Base-by-base conservation (phyloP, 805 yeast species). In the Grigorovia humatica region DNA sequence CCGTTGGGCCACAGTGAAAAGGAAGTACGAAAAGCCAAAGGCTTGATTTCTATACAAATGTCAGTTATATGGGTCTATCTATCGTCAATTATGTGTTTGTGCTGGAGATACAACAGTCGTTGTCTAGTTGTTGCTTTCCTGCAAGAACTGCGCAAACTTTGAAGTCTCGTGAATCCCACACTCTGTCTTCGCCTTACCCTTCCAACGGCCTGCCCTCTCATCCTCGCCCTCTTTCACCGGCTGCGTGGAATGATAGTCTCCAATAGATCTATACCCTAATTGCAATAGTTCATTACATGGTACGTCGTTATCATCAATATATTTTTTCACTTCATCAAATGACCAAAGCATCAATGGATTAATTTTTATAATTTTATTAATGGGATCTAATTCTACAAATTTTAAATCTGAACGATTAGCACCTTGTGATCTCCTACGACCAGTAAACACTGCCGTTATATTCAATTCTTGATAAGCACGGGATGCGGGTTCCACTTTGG, bases 161-260 rank as follows among this genome's bases (percentile, higher is more conserved):
- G 83, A 77, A 1, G 90, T 79, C 59, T 83, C 85, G 63, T 91
- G 98, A 50, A 91, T 89, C 2, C 98, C 98, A 70, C 98, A 91
- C 66, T 91, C 98, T 0, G 96, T 88, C 72, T 91, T 91, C 11
- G 81, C 76, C 65, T 84, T 78, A 1, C 96, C 97, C 73, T 85
- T 84, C 98, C 98, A 91, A 62, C 98, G 79, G 0, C 98, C 98
- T n/a, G 93, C 81, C 57, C 98, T 78, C 67, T 91, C 98, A 63
- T 91, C 97, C 64, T 88, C 97, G 9, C 95, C 96, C 46, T 85
- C 96, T 8, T 72, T 76, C 11, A 88, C 95, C 1, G 98, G 97
- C 32, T 70, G 81, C 0, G 98, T 91, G 1, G 96, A 87, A 67
- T 91, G 98, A 79, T 90, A 91, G 67, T 91, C 98, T 1, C 98